These are phyloP conservation scores for Cryphonectria japonica DNA, from an alignment of 2,329 filamentous ascomycete species.

Conservation along the genomic window DNA sequence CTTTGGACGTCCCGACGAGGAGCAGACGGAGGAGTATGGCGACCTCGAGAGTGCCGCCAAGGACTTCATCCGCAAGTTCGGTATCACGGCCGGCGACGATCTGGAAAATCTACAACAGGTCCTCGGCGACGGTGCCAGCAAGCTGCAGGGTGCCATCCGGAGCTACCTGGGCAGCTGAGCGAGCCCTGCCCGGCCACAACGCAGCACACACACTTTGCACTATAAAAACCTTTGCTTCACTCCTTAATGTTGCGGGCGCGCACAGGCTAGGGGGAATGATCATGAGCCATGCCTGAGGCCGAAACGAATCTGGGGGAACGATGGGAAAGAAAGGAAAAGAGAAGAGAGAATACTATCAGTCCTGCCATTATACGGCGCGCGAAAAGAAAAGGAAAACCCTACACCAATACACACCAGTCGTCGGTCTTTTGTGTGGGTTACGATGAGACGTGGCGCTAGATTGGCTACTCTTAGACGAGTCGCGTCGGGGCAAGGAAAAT, in stretches of 20 bases:
- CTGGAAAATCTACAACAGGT: slow-evolving; percentile 85
- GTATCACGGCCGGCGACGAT: slow-evolving; percentile 93
- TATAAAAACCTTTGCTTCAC: background rate
- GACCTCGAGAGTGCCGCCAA: slow-evolving; percentile 92
- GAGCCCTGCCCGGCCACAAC: background rate
- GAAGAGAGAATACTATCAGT: background rate
- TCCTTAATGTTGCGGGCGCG: background rate
- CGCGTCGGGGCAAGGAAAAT: slow-evolving; percentile 15
- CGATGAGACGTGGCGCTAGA: slow-evolving; percentile 15
- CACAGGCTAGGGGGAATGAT: background rate
- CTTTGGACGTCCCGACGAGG: slow-evolving; percentile 89
- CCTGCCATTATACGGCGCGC: slow-evolving; percentile 1
- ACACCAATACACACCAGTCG: background rate
- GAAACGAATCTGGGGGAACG: background rate
- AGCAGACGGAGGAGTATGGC: slow-evolving; percentile 75
- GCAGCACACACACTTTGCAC: background rate
- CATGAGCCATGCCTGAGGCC: background rate
- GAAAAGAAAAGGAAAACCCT: background rate
- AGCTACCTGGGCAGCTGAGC: slow-evolving; percentile 64
- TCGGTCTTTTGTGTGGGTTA: background rate
- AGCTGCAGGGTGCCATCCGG: slow-evolving; percentile 76
- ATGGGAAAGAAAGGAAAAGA: background rate
- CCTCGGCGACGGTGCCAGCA: slow-evolving; percentile 82
- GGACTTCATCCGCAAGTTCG: slow-evolving; percentile 94
- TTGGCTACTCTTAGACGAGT: slow-evolving; percentile 27